phyloP scores from a whole-genome alignment of 805 yeast species.

The Kuraishia molischiana region DNA sequence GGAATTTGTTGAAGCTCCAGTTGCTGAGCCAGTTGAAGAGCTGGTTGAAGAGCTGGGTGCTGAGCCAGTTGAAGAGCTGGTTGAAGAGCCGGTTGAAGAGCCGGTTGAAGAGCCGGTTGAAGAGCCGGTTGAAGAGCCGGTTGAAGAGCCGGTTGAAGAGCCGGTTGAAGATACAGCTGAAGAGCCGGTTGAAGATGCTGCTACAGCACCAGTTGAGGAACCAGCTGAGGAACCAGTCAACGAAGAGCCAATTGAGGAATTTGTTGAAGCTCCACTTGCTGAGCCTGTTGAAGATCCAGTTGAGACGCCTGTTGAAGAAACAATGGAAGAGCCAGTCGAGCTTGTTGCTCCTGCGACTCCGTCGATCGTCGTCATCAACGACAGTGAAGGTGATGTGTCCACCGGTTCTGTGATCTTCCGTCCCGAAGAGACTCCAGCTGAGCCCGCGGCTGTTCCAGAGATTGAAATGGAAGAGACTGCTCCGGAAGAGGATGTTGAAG shows the following conservation, averaged over 20 bases:
- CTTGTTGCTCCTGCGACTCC: no score
- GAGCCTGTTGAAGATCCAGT: background rate
- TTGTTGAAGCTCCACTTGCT: background rate
- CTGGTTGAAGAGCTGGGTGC: slow-evolving; percentile 1
- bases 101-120: slow-evolving; percentile 1
- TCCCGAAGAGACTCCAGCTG: no score
- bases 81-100: background rate
- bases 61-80: background rate
- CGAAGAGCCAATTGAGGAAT: background rate
- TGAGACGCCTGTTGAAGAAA: slow-evolving; percentile 2
- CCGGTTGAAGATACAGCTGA: no score
- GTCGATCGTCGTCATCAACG: no score
- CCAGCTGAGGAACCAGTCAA: background rate
- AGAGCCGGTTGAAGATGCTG: no score
- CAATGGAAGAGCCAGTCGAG: background rate
- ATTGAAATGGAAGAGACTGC: background rate
- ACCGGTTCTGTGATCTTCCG: no score
- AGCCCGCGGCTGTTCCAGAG: background rate
- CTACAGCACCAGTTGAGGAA: slow-evolving; percentile 1
- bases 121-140: no score
- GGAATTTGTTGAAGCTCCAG: background rate
- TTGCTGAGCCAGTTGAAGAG: slow-evolving; percentile 1
- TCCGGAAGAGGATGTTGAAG: slow-evolving; percentile 1
- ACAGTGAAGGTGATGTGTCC: no score
- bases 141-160: no score